phyloP scores from a whole-genome alignment of 176 grass and related monocot genomes.

The Urochloa ruziziensis region DNA sequence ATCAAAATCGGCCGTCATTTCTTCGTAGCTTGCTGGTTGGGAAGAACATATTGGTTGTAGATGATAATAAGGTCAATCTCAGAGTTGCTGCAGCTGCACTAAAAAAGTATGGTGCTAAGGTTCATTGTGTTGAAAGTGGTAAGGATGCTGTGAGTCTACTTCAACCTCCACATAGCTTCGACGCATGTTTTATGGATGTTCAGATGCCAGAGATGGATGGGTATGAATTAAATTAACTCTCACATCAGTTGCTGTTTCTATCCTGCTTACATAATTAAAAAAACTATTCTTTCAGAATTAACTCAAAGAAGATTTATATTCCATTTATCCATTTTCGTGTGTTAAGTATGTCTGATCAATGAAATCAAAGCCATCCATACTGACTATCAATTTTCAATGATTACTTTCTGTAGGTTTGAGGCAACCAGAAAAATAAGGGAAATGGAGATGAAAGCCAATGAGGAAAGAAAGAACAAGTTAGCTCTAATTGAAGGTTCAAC shows the following conservation, averaged over 20 bases:
- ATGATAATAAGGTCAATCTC: slow-evolving; percentile 95
- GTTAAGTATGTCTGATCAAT: background rate
- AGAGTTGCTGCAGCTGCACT: slow-evolving; percentile 75
- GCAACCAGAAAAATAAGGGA: slow-evolving; percentile 69
- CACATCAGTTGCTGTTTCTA: slow-evolving; percentile 3
- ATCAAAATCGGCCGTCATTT: slow-evolving; percentile 50
- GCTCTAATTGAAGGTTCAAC: slow-evolving; percentile 20
- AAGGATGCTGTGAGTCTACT: slow-evolving; percentile 69
- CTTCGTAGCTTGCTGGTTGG: slow-evolving; percentile 64
- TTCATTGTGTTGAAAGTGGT: slow-evolving; percentile 88
- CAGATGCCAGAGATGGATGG: slow-evolving; percentile 99
- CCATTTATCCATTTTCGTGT: background rate
- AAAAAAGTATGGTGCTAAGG: slow-evolving; percentile 80
- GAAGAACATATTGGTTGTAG: slow-evolving; percentile 95
- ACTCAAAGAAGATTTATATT: background rate
- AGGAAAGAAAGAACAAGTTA: slow-evolving; percentile 36
- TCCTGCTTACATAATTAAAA: background rate
- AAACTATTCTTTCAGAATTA: background rate
- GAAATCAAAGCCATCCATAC: background rate
- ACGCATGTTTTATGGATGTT: slow-evolving; percentile 97
- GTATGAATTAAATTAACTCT: slow-evolving; percentile 46
- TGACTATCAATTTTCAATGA: background rate
- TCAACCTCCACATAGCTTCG: slow-evolving; percentile 70
- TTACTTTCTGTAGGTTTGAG: slow-evolving; percentile 61
- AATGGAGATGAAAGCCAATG: slow-evolving; percentile 68